Base-by-base conservation (phyloP, 495 filamentous ascomycete genomes). In the Penicillium atrosanguineum region DNA sequence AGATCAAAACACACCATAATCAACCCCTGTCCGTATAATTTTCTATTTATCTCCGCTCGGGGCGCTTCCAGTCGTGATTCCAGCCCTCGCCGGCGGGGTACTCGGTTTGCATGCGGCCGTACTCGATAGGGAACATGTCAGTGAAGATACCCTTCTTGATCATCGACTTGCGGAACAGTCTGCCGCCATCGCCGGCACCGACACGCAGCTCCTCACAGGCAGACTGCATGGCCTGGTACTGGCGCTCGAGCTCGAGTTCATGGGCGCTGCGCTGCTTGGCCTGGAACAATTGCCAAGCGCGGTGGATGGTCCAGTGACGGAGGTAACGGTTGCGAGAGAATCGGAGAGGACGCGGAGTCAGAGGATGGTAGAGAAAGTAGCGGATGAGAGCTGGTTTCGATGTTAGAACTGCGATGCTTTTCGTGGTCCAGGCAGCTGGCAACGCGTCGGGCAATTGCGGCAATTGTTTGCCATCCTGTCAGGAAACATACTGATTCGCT, bases 241-340 rank as follows among this genome's bases (percentile, higher is more conserved):
- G 85, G 44, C 85, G 76, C 74, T 88, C 77, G 37, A 94, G 76
- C 61, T 84, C 84, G 29, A 74, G 69, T 63, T 86, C 79, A 43
- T 83, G 78, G 41, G 68, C 69, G 34, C 76, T 75, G 44, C 84
- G 83, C 69, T 83, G 78, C 60, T 86, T 75, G 48, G 82, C 76
- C 60, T 83, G 82, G 73, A 83, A 84, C 40, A 95, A 70, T 53
- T 87, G 76, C 87, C 90, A 97, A 19, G 92, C 94, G 59, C 94
- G 91, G 75, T 97, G 92, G 77, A 99, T 97, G 47, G 94, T 96
- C 94, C 95, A 99, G 78, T 99, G 94, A 21, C 94, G 88, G 59
- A 97, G 86, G 74, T 83, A 81, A 49, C 94, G 87, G 75, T 87
- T 88, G 57, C 92, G 90, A 23, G 83, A 89, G 80, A 96, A 87